Base-by-base conservation (phyloP, 1,139 yeast species). In the Taiozyma sp. region DNA sequence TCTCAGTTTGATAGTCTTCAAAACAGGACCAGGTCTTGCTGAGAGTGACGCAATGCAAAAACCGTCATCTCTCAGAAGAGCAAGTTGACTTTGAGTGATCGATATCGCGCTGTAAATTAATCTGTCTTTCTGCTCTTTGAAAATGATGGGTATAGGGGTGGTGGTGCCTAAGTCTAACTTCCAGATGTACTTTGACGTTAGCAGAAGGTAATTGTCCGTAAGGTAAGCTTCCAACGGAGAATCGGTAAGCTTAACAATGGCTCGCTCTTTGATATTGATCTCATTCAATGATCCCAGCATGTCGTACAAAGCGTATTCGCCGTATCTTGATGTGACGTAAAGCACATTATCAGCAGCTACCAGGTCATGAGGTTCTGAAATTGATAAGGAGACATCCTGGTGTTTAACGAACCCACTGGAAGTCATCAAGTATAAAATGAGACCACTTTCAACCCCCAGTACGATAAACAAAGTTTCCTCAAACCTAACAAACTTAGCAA, bases 21-120 rank as follows among this genome's bases (percentile, higher is more conserved):
- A 50, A 57, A 71, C 41, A 55, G 64, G 50, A 10, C 48, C 44
- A 4, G 51, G 47, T 9, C 44, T 32, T 8, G 51, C 51, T 0
- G 68, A 65, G 1, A 79, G 53, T 3, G 66, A 61, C 0, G 75
- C 66, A 3, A 74, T 53, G 32, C 73, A 69, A 22, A 82, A 64
- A 0, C 84, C 85, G 55, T 80, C 83, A 47, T 76, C 81, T 52
- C 83, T 65, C 3, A 78, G 62, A 10, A 76, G 63, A 2, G 74
- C 74, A 48, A 75, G 58, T 4, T 34, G 51, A 0, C 40, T 27
- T 12, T 62, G 59, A 28, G 62, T 61, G 50, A 43, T 53, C 45
- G 22, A 62, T 24, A 43, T 62, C 62, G 32, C 66, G 51, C 49
- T 51, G 57, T 42, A 47, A 36, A 55, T 23, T 65, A 54, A 30